Evolutionary conservation across 2,329 filamentous ascomycete species (phyloP), one percentile per base, ranked within the genome.

Genomic region (Sarocladium kiliense): DNA sequence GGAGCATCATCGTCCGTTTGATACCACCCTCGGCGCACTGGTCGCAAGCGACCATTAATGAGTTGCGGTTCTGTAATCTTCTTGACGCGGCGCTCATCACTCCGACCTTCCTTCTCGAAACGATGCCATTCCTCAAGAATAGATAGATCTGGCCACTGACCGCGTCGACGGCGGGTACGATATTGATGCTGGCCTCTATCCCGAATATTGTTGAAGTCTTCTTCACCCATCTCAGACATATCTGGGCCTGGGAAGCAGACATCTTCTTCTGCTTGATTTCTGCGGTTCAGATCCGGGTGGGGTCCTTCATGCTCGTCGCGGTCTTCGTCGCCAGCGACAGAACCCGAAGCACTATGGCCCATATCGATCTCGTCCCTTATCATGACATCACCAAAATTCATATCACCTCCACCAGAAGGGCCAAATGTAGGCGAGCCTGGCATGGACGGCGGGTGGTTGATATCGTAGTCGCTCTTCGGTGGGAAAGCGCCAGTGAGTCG

Each of bases 41-140:
- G 91, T 4, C 94, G 85, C 44, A 99, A 74, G 54, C 94, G 84
- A 0, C 94, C 94, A 57, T 93, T 93, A 57, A 99, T 87, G 62
- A 97, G 83, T 65, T 97, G 86, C 10, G 94, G 94, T 67, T 99
- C 94, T 5, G 88, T 95, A 60, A 97, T 93, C 68, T 88, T 94
- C 74, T 96, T 96, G 47, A 88, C 87, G 2, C 91, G 85, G 39
- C 90, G 83, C 55, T 89, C 89, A 56, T 94, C 90, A 54, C 83
- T 93, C 54, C 89, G 82, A 19, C 72, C 70, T 66, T 96, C 91
- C 70, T 96, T 96, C 70, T 99, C 94, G 61, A 93, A 85, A 3
- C 82, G 82, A 58, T 87, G 91, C 92, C 92, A 99, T 60, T 96
- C 89, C 57, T 97, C 90, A 11, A 99, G 74, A 4, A 89, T 83